Evolutionary conservation across 2,329 filamentous ascomycete species (phyloP), one percentile per base, ranked within the genome.

Genomic region (Botryotinia calthae): DNA sequence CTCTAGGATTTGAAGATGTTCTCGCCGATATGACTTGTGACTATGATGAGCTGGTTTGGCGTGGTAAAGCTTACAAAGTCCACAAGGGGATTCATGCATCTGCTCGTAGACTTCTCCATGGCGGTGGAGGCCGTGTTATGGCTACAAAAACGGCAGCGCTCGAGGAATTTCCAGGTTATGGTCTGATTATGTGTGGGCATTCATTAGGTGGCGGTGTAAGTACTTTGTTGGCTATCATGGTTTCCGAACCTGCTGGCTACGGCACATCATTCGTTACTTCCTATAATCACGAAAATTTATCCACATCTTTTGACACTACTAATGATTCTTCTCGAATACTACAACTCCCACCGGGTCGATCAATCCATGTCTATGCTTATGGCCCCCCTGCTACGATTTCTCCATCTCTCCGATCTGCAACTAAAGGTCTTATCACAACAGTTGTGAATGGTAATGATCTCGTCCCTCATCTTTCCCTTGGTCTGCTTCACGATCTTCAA

Each of bases 331-430:
- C 72, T 16, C 67, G 70, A 42, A 62, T 79, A 22, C 81, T 89
- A 46, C 86, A 84, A 28, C 85, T 94, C 0, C 92, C 92, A 0
- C 77, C 90, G 0, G 89, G 90, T 25, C 87, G 92, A 0, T 90
- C 91, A 4, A 91, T 94, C 31, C 92, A 95, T 77, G 92, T 94
- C 20, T 95, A 93, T 79, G 90, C 92, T 10, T 95, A 94, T 79
- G 92, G 92, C 0, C 90, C 92, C 2, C 91, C 92, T 0, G 88
- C 91, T 0, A 91, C 90, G 22, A 89, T 94, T 86, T 93, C 91
- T 0, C 85, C 90, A 0, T 87, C 89, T 2, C 85, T 95, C 12
- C 88, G 91, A 59, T 87, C 87, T 73, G 90, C 90, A 18, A 94
- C 92, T 0, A 86, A 90, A 22, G 92, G 91, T 1, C 85, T 95